A percentile compares a stretch with the other conserved stretches of the same genome.
Conservation (phyloP, 495 filamentous ascomycete species). For the Neurospora sp. region DNA sequence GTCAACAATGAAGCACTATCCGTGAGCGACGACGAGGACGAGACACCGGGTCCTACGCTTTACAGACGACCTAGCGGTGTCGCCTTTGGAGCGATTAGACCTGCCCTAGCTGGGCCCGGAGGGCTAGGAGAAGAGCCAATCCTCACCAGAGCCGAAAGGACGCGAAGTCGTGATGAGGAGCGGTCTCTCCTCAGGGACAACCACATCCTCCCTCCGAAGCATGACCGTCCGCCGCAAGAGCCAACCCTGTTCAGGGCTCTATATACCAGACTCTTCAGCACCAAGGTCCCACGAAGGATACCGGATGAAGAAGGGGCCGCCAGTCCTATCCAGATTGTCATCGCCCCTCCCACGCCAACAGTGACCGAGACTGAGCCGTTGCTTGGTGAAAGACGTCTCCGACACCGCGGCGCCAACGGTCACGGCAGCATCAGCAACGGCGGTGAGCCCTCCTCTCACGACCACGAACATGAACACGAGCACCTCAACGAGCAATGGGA, state of each 20-base stretch:
- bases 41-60: slow-evolving; percentile 49
- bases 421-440: background rate
- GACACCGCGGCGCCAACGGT: slow-evolving; percentile 1
- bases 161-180: slow-evolving; percentile 59
- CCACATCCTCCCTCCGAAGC: slow-evolving; percentile 57
- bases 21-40: slow-evolving; percentile 23
- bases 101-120: slow-evolving; percentile 17
- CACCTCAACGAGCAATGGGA: slow-evolving; percentile 60
- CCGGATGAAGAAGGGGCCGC: slow-evolving; percentile 25
- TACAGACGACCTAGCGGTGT: slow-evolving; percentile 64
- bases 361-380: slow-evolving; percentile 32
- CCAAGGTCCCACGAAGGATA: slow-evolving; percentile 25
- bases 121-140: slow-evolving; percentile 26
- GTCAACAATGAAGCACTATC: slow-evolving; percentile 25
- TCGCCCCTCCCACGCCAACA: slow-evolving; percentile 3
- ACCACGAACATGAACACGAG: slow-evolving; percentile 16
- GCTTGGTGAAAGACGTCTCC: slow-evolving; percentile 9
- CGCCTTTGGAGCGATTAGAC: slow-evolving; percentile 48
- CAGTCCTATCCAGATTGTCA: slow-evolving; percentile 9
- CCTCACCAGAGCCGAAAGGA: slow-evolving; percentile 52
- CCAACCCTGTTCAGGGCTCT: slow-evolving; percentile 17
- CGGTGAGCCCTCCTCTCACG: background rate
- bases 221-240: slow-evolving; percentile 21
- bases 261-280: slow-evolving; percentile 38
- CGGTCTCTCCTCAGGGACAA: slow-evolving; percentile 69